Base-by-base conservation (phyloP, 2,329 filamentous ascomycete genomes). In the Davidsoniella australis region DNA sequence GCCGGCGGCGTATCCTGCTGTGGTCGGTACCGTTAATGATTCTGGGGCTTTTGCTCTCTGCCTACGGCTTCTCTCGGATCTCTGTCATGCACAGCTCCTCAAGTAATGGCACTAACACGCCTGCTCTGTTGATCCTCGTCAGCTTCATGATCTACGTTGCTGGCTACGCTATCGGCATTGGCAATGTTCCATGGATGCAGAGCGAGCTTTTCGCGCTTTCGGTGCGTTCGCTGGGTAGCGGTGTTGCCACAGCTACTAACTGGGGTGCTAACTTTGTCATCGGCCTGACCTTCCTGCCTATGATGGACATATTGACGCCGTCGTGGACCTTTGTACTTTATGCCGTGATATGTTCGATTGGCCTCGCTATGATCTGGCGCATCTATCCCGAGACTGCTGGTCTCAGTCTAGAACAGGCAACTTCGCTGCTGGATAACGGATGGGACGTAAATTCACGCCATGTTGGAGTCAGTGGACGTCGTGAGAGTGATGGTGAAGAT, bases 161-260 rank as follows among this genome's bases (percentile, higher is more conserved):
- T 7, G 72, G 81, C 1, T 96, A 93, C 60, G 89, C 89, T 1
- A 69, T 88, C 1, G 89, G 89, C 2, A 71, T 96, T 2, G 89
- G 89, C 7, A 93, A 87, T 57, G 86, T 96, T 2, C 88, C 89
- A 0, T 96, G 89, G 89, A 89, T 94, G 72, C 88, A 94, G 66
- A 85, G 81, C 57, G 89, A 96, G 66, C 73, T 94, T 29, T 95
- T 95, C 60, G 83, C 87, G 1, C 69, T 88, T 44, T 71, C 72
- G 26, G 82, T 87, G 42, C 77, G 84, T 45, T 79, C 80, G 4
- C 64, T 85, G 1, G 85, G 84, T 24, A 84, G 80, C 51, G 79
- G 79, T 0, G 62, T 85, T 4, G 75, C 82, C 1, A 89, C 88
- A 6, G 81, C 80, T 4, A 93, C 85, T 5, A 95, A 77, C 59